These are phyloP conservation scores for Lagenaria siceraria DNA, from an alignment of 306 rosid genomes.

Conservation along the genomic window DNA sequence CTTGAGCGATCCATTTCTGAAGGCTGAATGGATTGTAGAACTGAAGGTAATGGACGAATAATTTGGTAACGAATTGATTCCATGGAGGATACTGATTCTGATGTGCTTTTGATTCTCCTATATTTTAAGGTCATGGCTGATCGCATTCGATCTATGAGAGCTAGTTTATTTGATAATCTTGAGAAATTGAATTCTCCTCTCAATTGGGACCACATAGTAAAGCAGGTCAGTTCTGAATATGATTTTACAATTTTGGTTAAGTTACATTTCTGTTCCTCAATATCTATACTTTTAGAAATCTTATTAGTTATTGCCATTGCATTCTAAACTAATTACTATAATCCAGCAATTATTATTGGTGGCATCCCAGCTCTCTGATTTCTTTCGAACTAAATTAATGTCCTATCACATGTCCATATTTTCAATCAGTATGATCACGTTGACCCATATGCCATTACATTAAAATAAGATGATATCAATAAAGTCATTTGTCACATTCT, in stretches of 20 bases:
- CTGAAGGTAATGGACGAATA: conserved; percentile 16
- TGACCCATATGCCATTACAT: neutral
- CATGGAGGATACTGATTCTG: neutral
- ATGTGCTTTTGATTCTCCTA: neutral
- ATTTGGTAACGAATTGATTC: neutral
- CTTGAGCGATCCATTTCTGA: conserved; percentile 17
- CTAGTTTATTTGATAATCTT: conserved; percentile 17
- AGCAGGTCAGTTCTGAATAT: conserved; percentile 17
- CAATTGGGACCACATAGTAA: conserved; percentile 25
- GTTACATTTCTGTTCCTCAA: neutral
- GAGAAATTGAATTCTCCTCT: conserved; percentile 19
- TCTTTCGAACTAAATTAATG: neutral
- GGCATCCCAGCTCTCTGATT: neutral
- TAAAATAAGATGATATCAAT: neutral
- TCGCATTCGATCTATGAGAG: conserved; percentile 16
- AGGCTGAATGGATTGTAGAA: conserved; percentile 24
- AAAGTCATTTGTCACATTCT: neutral
- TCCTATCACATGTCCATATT: neutral
- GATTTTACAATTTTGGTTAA: neutral
- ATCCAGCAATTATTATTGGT: neutral
- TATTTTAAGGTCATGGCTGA: conserved; percentile 16
- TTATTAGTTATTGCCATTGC: neutral
- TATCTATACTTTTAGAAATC: neutral
- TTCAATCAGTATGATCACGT: neutral
- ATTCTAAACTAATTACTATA: neutral